Evolutionary conservation across 371 early-diverging fungal genomes (phyloP), one percentile per base, ranked within the genome.

Genomic region (Mucor lusitanicus): DNA sequence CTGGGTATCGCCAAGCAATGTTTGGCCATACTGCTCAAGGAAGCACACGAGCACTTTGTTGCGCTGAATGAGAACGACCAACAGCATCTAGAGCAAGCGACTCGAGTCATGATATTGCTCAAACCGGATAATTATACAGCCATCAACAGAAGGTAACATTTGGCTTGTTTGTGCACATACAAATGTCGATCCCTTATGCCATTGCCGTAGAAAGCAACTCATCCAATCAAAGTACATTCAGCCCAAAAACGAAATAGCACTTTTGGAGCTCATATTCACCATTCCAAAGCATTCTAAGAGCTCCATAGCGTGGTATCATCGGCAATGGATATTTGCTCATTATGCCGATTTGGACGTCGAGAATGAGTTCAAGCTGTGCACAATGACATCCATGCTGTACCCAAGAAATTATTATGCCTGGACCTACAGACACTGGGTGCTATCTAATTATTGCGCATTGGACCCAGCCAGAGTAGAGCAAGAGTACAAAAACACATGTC

Each of bases 111-210:
- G 79, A 69, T 84, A 59, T 57, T 84, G 9, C 55, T 87, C 28
- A 85, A 84, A 56, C 88, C 88, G 33, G 88, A 87, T 21, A 79
- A 85, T 15, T 85, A 82, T 61, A 83, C 78, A 30, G 88, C 86
- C 6, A 74, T 83, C 77, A 87, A 87, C 64, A 70, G 70, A 30
- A 80, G 88, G 87, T 85, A 76, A 28, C 3, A 42, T 42, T 44
- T 23, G 27, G 27, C 6, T 9, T n/a, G 23, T 19, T 21, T 9
- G 12, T 12, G 12, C 4, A 0, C 46, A 6, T 11, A 1, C 12
- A 35, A 9, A 21, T 46, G 46, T 21, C 8, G 21, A 21, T 8
- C 9, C 46, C 46, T 21, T 11, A 46, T 28, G n/a, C 19, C n/a
- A 21, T 54, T 40, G 15, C 23, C n/a, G 5, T 61, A 86, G 87